Evolutionary conservation across 2,329 filamentous ascomycete species (phyloP), one percentile per base, ranked within the genome.

Genomic region (Penicillium sp.): DNA sequence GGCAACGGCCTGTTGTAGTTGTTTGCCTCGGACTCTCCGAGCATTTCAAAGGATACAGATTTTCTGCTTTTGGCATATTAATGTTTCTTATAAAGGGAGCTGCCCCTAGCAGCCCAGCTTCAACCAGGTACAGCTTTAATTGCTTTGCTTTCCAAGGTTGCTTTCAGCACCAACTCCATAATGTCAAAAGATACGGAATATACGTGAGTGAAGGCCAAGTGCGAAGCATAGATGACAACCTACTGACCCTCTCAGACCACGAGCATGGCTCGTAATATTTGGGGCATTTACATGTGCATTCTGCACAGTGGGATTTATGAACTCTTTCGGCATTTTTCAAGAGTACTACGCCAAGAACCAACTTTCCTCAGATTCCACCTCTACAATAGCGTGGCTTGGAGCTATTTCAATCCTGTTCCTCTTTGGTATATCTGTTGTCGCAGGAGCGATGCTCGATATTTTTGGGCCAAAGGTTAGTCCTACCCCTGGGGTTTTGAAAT

Each of bases 301-400:
- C 50, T 74, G 72, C 55, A 72, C 70, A 0, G 69, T 73, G 1
- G 72, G 72, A 1, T 75, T 75, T 38, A 50, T 72, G 24, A 74
- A 74, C 54, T 67, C 71, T 1, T 75, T 74, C 38, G 71, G 71
- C 4, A 55, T 73, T 0, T 74, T 74, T 46, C 53, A 74, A 53
- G 63, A 67, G 27, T 71, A 71, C 54, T 74, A 74, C 39, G 48
- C 56, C 2, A 49, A 54, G 10, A 49, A 58, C 1, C 59, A 71
- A 22, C 58, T 73, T 3, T 55, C 62, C 1, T 42, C 61, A 14
- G 53, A 64, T 32, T 65, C 65, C 0, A 56, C 64, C 34, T 72
- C 67, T 1, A 67, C 64, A 1, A 68, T 74, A 16, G 65, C 67
- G 45, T 74, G 72, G 72, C 57, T 74, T 0, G 72, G 69, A 1